A percentile compares a stretch with the other conserved stretches of the same genome.
These are phyloP conservation scores for Pyricularia pennisetigena DNA, from an alignment of 2,329 filamentous ascomycete genomes.

Conservation along the genomic window DNA sequence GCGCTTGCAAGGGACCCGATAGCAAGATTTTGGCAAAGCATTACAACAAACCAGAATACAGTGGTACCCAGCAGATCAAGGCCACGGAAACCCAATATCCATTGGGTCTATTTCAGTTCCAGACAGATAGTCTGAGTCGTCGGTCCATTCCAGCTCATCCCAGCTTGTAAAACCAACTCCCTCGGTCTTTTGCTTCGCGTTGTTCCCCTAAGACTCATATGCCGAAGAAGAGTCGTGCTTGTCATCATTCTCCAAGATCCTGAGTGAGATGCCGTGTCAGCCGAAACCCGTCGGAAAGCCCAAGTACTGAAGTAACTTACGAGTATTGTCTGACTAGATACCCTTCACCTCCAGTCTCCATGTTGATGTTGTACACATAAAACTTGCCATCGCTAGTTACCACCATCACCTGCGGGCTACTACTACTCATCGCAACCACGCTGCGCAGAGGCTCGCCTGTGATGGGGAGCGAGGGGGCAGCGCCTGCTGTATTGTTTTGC, in stretches of 20 bases:
- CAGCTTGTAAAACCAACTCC: neutral
- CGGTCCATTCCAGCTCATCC: neutral
- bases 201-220: neutral
- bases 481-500: conserved; percentile 16
- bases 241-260: neutral
- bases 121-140: neutral
- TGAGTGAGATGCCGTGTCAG: neutral
- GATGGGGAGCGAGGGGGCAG: conserved; percentile 19
- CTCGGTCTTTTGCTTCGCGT: neutral
- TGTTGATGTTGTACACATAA: conserved; percentile 89
- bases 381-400: conserved; percentile 94
- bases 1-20: neutral
- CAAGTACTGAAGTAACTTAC: conserved; percentile 42
- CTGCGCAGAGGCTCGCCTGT: conserved; percentile 57
- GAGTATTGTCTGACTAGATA: conserved; percentile 86
- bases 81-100: neutral
- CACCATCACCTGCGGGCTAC: conserved; percentile 92
- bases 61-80: neutral
- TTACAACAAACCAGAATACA: neutral
- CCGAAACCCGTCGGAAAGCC: neutral
- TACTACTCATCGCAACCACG: conserved; percentile 96
- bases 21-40: neutral
- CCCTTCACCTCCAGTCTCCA: conserved; percentile 90
- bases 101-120: neutral
- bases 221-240: neutral